phyloP scores from a whole-genome alignment of 192 early-diverging fungal genomes.

The Gaertneriomyces semiglobifer region DNA sequence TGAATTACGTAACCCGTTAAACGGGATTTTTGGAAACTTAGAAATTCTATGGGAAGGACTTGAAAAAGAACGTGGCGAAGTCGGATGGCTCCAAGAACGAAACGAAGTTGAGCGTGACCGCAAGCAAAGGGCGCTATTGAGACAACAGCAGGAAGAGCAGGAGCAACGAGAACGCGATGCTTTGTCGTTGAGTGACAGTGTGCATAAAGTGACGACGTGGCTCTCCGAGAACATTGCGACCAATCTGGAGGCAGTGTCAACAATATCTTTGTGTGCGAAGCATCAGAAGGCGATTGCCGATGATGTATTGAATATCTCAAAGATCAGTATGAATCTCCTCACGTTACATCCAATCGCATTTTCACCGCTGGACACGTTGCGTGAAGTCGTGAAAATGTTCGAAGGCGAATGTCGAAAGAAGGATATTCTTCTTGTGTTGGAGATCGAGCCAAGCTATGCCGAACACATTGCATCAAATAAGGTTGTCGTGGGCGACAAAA shows the following conservation, averaged over 20 bases:
- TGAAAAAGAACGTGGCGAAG: constrained; percentile 18
- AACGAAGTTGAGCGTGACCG: neutral
- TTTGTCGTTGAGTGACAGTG: neutral
- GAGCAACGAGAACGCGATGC: too few species aligned
- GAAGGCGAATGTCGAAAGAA: constrained; percentile 30
- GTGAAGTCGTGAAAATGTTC: constrained; percentile 32
- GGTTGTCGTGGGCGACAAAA: constrained; percentile 46
- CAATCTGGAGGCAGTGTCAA: constrained; percentile 29
- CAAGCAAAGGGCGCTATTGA: neutral
- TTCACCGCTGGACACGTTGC: constrained; percentile 25
- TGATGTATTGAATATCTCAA: constrained; percentile 40
- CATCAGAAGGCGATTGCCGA: constrained; percentile 44
- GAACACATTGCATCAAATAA: constrained; percentile 38
- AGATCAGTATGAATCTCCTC: constrained; percentile 40
- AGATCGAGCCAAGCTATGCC: constrained; percentile 36
- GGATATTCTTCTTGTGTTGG: constrained; percentile 38
- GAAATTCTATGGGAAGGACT: constrained; percentile 25
- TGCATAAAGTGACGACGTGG: neutral
- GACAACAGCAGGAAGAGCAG: neutral
- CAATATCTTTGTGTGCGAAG: constrained; percentile 34
- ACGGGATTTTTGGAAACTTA: constrained; percentile 41
- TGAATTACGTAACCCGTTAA: constrained; percentile 42
- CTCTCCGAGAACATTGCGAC: neutral
- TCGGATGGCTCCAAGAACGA: neutral
- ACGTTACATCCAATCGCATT: constrained; percentile 28